phyloP scores from a whole-genome alignment of 495 filamentous ascomycete species.

The Chaetomium cochliodes region DNA sequence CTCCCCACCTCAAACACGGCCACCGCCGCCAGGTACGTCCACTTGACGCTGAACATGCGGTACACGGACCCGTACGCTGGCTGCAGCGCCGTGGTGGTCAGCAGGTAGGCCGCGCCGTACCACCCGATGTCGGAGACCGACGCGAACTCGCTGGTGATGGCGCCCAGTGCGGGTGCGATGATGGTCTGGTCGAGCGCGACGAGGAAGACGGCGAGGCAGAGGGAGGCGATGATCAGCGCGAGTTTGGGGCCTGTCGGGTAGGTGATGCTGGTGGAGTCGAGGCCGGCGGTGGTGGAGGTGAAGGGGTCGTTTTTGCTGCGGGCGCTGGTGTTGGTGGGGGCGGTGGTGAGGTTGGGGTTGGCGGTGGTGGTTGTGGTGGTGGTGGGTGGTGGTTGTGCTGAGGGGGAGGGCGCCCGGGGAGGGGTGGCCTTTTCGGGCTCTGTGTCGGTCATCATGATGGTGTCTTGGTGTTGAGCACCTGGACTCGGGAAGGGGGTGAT shows the following conservation, averaged over 20 bases:
- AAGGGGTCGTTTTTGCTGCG: conserved; percentile 9
- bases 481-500: neutral
- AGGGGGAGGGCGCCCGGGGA: neutral
- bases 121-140: conserved; percentile 52
- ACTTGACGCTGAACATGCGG: conserved; percentile 55
- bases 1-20: conserved; percentile 53
- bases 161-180: conserved; percentile 58
- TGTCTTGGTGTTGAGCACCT: conserved; percentile 16
- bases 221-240: conserved; percentile 48
- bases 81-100: conserved; percentile 55
- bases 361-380: conserved; percentile 12
- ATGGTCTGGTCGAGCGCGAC: conserved; percentile 65
- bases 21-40: conserved; percentile 46
- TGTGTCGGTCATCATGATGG: conserved; percentile 24
- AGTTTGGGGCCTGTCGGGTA: conserved; percentile 51
- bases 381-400: neutral
- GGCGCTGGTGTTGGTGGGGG: conserved; percentile 1
- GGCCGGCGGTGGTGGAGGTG: conserved; percentile 3
- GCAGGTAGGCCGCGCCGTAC: conserved; percentile 57
- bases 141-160: conserved; percentile 44
- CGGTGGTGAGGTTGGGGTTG: neutral
- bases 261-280: conserved; percentile 28
- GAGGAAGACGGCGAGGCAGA: conserved; percentile 57
- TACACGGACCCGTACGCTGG: conserved; percentile 54
- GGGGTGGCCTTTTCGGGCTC: conserved; percentile 20